Base-by-base conservation (phyloP, 345 rosid genomes). In the Salix caprea region DNA sequence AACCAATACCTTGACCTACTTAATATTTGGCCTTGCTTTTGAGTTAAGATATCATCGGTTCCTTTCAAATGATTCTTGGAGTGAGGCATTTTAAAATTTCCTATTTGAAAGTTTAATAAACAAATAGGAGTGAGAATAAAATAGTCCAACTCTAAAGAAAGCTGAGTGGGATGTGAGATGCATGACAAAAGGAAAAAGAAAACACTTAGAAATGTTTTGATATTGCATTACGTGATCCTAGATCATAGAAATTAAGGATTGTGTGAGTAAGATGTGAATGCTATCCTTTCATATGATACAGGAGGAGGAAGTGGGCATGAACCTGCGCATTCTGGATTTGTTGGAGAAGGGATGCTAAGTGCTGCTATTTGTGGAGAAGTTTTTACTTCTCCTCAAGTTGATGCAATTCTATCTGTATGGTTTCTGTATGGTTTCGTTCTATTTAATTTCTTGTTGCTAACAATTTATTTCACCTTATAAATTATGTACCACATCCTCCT, bases 241-340 rank as follows among this genome's bases (percentile, higher is more conserved):
- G 28, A 70, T 70, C 1, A 48, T 16, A 44, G 37, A 70, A 15
- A 23, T 18, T 70, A 28, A 16, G n/a, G 32, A 7, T 24, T 10
- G 15, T 69, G 36, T 1, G 18, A 26, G 24, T 48, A 48, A 26
- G 4, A 46, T 48, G 64, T 58, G 26, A 58, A 58, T 58, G 64
- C 28, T 58, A 42, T 46, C 58, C 71, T 44, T 46, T 60, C 32
- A 69, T 54, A 30, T 74, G 11, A 70, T 79, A 66, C 74, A 96
- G 99, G 99, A 67, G 98, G 99, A 65, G 99, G 99, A 75, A 96
- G 99, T 72, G 99, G 99, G 48, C 99, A 96, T 86, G 99, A 96
- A 75, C 98, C 99, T 77, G 97, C 99, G 52, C 94, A 91, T 61
- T 90, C 99, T 88, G 99, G 99, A 66, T 96, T 86, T 86, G 99